Evolutionary conservation across 768 basidiomycete species (phyloP), one percentile per base, ranked within the genome.

Genomic region (Leucocoprinus leucothites): DNA sequence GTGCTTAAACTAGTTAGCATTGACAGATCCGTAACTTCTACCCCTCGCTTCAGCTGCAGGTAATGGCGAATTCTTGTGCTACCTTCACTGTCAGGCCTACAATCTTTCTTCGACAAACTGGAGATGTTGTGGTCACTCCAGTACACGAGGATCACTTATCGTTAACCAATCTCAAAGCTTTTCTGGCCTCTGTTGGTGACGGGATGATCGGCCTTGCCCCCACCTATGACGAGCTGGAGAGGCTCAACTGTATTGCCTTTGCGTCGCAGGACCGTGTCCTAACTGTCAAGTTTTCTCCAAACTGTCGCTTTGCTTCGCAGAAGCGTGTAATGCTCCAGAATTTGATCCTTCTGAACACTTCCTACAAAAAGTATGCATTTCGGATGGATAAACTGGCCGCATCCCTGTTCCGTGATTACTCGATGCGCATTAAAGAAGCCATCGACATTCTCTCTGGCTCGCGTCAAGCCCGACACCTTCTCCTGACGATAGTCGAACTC

Each of bases 341-440:
- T 8, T 44, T 45, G 5, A 64, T 81, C 41, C 58, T 81, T 3
- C 60, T 66, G 43, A 54, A 71, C 26, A 18, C 61, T 0, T 28
- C 57, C 1, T 51, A 65, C 24, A 59, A 52, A 14, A 80, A 77
- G 55, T 64, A 69, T 46, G 71, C 74, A 0, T 78, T 83, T 43
- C 63, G 65, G 31, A 78, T 80, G 79, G 81, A 82, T 58, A 69
- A 66, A 36, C 59, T 82, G 0, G 69, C 72, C 0, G 57, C 70
- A 3, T 65, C 77, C 1, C 58, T 84, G 14, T 69, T 67, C 60
- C 43, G 63, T 8, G 81, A 83, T 53, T 44, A 71, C 6, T 67
- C 62, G 0, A 48, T 78, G 9, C 64, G 61, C 8, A 69, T 80
- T 11, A 51, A 47, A 11, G 53, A 53, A 11, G 79, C 65, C 0